Evolutionary conservation across 257 asterid genomes (phyloP).

Genomic region (Solanum appendiculatum): DNA sequence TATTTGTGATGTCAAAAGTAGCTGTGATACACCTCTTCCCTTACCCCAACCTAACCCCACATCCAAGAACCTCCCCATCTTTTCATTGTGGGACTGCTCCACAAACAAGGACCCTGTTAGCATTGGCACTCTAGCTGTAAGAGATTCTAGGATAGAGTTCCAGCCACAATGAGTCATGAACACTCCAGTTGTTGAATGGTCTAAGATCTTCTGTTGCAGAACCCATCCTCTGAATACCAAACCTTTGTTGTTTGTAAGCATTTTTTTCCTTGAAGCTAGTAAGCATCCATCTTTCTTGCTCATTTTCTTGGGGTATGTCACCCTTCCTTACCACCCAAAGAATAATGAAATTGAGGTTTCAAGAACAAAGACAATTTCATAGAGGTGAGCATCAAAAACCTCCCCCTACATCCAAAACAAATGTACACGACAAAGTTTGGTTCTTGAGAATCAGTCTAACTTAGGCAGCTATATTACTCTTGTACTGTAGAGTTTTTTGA

Average conservation of each 20-base stretch:
- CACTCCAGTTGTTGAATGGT: conserved; percentile 10
- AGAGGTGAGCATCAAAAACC: conserved; percentile 8
- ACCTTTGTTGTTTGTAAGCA: conserved; percentile 5
- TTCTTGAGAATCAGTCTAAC: too few species aligned
- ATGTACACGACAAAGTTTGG: too few species aligned
- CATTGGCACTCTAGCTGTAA: conserved; percentile 12
- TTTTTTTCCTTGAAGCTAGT: conserved; percentile 11
- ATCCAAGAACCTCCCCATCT: neutral
- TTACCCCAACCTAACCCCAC: too few species aligned
- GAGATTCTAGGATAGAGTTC: too few species aligned
- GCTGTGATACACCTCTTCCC: neutral
- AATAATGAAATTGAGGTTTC: conserved; percentile 2
- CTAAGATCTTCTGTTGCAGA: conserved; percentile 7
- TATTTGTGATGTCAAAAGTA: neutral
- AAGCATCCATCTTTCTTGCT: conserved; percentile 2
- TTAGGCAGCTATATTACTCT: too few species aligned
- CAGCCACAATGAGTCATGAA: conserved; percentile 24
- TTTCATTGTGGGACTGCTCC: conserved; percentile 17
- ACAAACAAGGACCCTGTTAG: conserved; percentile 22
- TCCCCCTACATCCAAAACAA: conserved; percentile 10
- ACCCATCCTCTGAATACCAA: conserved; percentile 17
- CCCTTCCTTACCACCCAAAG: conserved; percentile 9
- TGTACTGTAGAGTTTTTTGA: too few species aligned
- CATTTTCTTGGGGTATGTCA: neutral
- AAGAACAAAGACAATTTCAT: conserved; percentile 5